These are phyloP conservation scores for Tulasnella sp. DNA, from an alignment of 768 basidiomycete genomes.

Conservation along the genomic window DNA sequence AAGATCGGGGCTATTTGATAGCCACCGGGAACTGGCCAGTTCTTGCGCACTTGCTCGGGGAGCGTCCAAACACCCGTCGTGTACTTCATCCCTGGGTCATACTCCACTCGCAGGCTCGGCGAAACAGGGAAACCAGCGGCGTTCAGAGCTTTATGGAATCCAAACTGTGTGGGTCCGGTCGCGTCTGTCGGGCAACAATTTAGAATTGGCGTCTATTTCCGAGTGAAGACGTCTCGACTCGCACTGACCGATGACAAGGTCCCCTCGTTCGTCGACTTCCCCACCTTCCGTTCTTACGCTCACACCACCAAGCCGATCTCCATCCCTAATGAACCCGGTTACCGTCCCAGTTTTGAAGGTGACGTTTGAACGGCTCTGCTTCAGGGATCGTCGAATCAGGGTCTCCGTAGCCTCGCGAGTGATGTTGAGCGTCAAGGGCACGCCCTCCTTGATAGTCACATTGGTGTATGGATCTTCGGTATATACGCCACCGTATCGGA, in stretches of 20 bases:
- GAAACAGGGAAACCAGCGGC: conserved; percentile 17
- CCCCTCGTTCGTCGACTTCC: background rate
- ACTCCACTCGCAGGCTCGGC: conserved; percentile 16
- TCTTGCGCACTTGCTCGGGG: background rate
- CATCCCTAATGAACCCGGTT: background rate
- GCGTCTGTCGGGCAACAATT: conserved; percentile 20
- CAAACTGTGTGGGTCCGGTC: conserved; percentile 23
- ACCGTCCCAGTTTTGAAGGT: background rate
- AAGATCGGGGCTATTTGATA: background rate
- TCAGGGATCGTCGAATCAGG: background rate
- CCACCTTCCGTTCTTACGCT: background rate
- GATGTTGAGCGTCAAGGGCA: background rate
- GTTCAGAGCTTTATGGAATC: conserved; percentile 22
- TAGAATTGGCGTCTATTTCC: background rate
- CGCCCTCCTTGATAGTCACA: background rate
- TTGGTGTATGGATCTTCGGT: background rate
- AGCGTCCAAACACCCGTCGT: background rate
- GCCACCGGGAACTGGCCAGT: background rate
- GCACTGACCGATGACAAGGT: background rate
- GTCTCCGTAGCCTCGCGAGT: background rate
- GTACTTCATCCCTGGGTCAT: conserved; percentile 20
- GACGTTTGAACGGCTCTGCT: background rate
- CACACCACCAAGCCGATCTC: background rate
- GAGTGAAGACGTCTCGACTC: background rate
- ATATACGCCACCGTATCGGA: background rate